phyloP scores from a whole-genome alignment of 441 rosid species.

The Jatropha podagrica region DNA sequence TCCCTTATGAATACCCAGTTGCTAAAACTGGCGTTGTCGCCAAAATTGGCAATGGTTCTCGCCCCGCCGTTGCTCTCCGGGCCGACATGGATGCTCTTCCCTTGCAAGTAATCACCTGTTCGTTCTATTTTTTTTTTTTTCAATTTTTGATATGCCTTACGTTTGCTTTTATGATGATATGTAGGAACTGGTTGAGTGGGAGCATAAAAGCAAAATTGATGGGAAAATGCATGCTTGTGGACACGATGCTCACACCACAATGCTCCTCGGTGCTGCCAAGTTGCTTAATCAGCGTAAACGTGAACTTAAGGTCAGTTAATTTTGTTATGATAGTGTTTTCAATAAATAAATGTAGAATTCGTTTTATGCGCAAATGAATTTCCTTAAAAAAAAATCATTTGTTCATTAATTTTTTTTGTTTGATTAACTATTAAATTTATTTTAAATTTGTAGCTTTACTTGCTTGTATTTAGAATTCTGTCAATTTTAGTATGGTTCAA shows the following conservation, averaged over 20 bases:
- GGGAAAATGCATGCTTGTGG: conserved; percentile 88
- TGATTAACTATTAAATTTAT: too few species aligned
- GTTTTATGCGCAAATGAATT: too few species aligned
- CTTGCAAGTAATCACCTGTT: conserved; percentile 40
- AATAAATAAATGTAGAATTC: too few species aligned
- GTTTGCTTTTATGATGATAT: conserved; percentile 10
- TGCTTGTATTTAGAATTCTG: too few species aligned
- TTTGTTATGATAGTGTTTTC: not conserved
- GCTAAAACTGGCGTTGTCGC: conserved; percentile 80
- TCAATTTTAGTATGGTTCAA: too few species aligned
- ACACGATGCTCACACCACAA: conserved; percentile 73
- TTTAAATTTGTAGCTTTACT: too few species aligned
- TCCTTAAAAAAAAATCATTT: too few species aligned
- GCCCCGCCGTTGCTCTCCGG: conserved; percentile 69
- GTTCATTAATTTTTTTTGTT: too few species aligned
- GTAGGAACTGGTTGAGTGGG: conserved; percentile 84
- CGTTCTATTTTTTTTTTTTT: not conserved
- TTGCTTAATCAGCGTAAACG: conserved; percentile 66
- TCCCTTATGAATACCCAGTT: conserved; percentile 59
- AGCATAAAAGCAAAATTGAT: conserved; percentile 70
- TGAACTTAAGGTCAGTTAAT: conserved; percentile 48
- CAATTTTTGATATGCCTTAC: not conserved
- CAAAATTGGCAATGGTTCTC: conserved; percentile 60
- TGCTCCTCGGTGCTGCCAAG: conserved; percentile 92
- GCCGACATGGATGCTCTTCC: conserved; percentile 92